Conservation (phyloP, 352 stramenopile genomes). For the Pythium insidiosum region DNA sequence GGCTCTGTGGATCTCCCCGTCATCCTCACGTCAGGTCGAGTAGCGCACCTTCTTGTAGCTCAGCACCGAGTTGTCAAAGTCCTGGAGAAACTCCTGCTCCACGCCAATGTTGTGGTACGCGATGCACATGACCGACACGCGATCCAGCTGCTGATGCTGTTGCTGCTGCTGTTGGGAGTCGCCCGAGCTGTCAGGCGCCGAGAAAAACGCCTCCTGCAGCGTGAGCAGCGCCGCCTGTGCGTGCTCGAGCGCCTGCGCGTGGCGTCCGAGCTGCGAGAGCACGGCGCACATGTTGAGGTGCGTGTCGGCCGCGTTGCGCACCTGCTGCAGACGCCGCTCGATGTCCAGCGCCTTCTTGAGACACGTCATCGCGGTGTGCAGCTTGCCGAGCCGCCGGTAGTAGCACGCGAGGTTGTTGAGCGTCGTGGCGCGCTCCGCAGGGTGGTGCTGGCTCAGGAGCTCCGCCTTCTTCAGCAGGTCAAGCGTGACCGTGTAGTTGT, state of each 20-base stretch:
- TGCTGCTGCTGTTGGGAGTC: neutral
- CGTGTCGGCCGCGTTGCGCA: conserved; percentile 85
- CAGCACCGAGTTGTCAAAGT: conserved; percentile 72
- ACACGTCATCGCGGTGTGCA: conserved; percentile 88
- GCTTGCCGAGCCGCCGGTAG: conserved; percentile 83
- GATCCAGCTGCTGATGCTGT: conserved; percentile 38
- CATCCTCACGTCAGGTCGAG: neutral
- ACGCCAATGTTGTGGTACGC: conserved; percentile 94
- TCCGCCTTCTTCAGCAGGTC: conserved; percentile 92
- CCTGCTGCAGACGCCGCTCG: conserved; percentile 60
- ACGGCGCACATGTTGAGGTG: conserved; percentile 92
- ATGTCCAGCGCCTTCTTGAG: conserved; percentile 87
- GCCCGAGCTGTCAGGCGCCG: neutral
- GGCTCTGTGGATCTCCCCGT: neutral
- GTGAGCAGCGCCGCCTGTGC: conserved; percentile 84
- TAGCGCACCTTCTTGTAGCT: conserved; percentile 79
- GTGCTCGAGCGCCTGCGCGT: conserved; percentile 79
- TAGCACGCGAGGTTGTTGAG: conserved; percentile 94
- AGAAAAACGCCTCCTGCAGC: conserved; percentile 86
- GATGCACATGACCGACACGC: conserved; percentile 90
- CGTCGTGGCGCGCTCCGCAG: conserved; percentile 78
- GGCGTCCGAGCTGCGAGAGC: conserved; percentile 83
- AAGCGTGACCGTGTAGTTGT: conserved; percentile 88
- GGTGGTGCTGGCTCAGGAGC: conserved; percentile 83
- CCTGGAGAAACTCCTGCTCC: conserved; percentile 91